Base-by-base conservation (phyloP, 2,329 filamentous ascomycete species). In the Aspergillus clavatus region DNA sequence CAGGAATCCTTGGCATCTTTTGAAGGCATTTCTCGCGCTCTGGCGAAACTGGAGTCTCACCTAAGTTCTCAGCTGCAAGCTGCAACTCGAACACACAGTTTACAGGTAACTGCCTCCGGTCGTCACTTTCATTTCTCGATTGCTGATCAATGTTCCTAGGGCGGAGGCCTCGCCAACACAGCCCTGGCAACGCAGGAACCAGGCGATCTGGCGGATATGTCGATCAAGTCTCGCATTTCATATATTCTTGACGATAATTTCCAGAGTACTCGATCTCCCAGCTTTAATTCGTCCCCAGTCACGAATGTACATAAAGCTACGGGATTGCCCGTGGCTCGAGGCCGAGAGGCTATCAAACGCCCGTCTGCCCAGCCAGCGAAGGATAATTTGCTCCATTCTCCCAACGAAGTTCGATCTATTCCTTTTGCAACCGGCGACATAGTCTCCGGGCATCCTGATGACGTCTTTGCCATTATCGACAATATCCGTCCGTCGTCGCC, bases 401-500 rank as follows among this genome's bases (percentile, higher is more conserved):
- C 84, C 2, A 71, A 81, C 0, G 84, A 91, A 38, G 77, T 79
- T 23, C 80, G 82, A 10, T 80, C 83, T 0, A 72, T 75, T 0
- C 70, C 76, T 3, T 68, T 74, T 4, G 66, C 70, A 11, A 68
- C 65, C 0, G 61, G 63, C 16, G 54, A 60, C 3, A 83, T 87
- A 45, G 88, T 86, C 0, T 88, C 93, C 55, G 68, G 83, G 40
- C 88, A 94, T 61, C 76, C 76, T 37, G 67, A 67, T 7, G 81
- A 85, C 51, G 79, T 78, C 19, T 78, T 80, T 4, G 75, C 75
- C 0, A 72, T 91, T 50, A 91, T 89, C 54, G 76, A 84, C 1
- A 80, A 84, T 16, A 74, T 90, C 21, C 74, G 75, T 23, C 83
- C 82, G 11, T 66, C 65, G 10, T 66, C 66, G 3, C 55, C 57